Conservation (phyloP, 495 filamentous ascomycete genomes). For the Xylaria scruposa region DNA sequence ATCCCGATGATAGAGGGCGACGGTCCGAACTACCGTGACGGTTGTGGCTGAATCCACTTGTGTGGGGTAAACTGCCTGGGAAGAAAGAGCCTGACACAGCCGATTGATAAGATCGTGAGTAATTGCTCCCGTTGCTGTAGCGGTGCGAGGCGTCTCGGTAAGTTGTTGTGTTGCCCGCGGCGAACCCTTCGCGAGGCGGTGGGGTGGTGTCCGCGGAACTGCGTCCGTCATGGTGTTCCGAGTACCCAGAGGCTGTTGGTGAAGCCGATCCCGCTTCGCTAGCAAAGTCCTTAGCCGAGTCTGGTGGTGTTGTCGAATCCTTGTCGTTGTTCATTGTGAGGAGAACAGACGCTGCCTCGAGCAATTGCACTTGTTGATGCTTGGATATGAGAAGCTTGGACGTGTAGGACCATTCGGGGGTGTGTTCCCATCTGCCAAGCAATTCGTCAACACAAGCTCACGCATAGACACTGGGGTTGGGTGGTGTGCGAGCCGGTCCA, state of each 20-base stretch:
- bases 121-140: slow-evolving; percentile 69
- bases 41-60: slow-evolving; percentile 59
- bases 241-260: slow-evolving; percentile 77
- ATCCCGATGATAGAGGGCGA: slow-evolving; percentile 67
- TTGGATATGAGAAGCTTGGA: slow-evolving; percentile 99
- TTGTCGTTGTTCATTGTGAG: slow-evolving; percentile 81
- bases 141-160: slow-evolving; percentile 62
- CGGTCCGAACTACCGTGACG: slow-evolving; percentile 62
- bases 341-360: slow-evolving; percentile 94
- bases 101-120: slow-evolving; percentile 88
- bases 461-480: slow-evolving; percentile 39
- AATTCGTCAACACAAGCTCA: slow-evolving; percentile 47
- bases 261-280: slow-evolving; percentile 85
- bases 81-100: slow-evolving; percentile 62
- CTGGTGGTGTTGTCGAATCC: slow-evolving; percentile 60
- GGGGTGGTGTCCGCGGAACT: slow-evolving; percentile 76
- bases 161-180: slow-evolving; percentile 48
- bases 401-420: slow-evolving; percentile 96
- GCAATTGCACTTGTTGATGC: slow-evolving; percentile 97
- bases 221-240: slow-evolving; percentile 70
- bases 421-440: slow-evolving; percentile 93
- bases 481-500: slow-evolving; percentile 33
- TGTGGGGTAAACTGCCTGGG: slow-evolving; percentile 55
- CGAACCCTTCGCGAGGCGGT: slow-evolving; percentile 65
- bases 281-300: slow-evolving; percentile 66